Evolutionary conservation across 108 stramenopile genomes (phyloP).

Genomic region (Poteriospumella lacustris): DNA sequence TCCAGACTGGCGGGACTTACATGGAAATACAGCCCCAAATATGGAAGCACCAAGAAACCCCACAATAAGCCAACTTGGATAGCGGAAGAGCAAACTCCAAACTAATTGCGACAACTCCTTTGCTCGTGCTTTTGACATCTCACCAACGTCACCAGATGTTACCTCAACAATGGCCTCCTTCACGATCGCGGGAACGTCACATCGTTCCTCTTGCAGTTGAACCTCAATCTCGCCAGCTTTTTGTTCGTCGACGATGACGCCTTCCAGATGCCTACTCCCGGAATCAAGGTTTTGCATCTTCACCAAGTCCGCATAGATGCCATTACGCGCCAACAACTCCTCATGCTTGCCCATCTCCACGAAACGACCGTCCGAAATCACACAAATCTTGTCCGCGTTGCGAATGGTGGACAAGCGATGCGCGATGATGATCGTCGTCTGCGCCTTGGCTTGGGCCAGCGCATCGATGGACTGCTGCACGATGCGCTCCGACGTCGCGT

Average conservation of each 20-base stretch:
- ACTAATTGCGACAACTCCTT: neutral
- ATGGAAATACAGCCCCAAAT: conserved; percentile 29
- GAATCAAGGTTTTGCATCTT: conserved; percentile 17
- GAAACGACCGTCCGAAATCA: conserved; percentile 69
- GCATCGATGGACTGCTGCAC: conserved; percentile 43
- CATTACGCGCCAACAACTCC: conserved; percentile 32
- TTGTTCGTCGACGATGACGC: too few relatives aligned
- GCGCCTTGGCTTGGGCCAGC: neutral
- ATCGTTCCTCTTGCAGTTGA: neutral
- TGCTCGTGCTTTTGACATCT: neutral
- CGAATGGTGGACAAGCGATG: conserved; percentile 87
- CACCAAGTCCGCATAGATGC: conserved; percentile 21
- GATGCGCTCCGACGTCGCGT: conserved; percentile 59
- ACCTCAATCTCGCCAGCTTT: too few relatives aligned
- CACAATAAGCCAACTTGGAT: neutral
- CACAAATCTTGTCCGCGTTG: conserved; percentile 83
- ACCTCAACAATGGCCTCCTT: too few relatives aligned
- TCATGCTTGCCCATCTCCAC: conserved; percentile 71
- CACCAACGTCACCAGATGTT: too few relatives aligned
- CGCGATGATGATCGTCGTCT: conserved; percentile 85
- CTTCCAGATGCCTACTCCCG: too few relatives aligned
- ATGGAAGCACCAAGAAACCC: neutral
- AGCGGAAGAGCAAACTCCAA: neutral
- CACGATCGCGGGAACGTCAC: neutral
- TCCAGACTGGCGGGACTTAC: neutral